Base-by-base conservation (phyloP, 1,139 yeast genomes). In the Lodderomyces jiufengensis region DNA sequence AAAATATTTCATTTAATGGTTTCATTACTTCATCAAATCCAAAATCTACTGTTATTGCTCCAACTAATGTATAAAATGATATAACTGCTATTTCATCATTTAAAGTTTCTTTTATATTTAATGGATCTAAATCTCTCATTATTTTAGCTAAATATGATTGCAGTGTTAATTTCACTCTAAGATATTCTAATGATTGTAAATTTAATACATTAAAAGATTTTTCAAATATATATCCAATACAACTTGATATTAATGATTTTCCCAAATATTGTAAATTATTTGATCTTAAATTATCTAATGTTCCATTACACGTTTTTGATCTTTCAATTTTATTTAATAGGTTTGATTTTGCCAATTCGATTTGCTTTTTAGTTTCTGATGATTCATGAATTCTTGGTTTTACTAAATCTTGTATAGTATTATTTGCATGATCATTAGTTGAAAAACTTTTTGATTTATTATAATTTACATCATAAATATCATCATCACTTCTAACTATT, bases 31-130 rank as follows among this genome's bases (percentile, higher is more conserved):
- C 57, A 50, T 85, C 88, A 52, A 85, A 84, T 1, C 95, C 95
- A 61, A 81, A 85, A 55, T 84, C 95, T 48, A 79, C 81, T 26
- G 82, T 73, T 44, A 88, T 75, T 11, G 81, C 78, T 2, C 95
- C 95, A 20, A 85, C 51, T 16, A 83, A 54, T 21, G 81, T 72
- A 46, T 73, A 72, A 32, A 85, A 62, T 25, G 80, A 63, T 26
- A 69, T 65, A 1, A 73, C 62, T 0, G 78, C 78, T 4, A 70
- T 59, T 30, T 70, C 73, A 37, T 77, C 77, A 36, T 57, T 62
- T 12, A 49, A 47, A 24, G 51, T 69, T 2, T 70, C 57, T 1
- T 41, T 32, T n/a, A 22, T 26, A 24, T 33, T 34, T 20, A 55
- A 51, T 3, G 70, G 66, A 39, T 78, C 83, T 37, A 79, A 54